Evolutionary conservation across 352 stramenopile genomes (phyloP).

Genomic region (Pythium rishiriense): DNA sequence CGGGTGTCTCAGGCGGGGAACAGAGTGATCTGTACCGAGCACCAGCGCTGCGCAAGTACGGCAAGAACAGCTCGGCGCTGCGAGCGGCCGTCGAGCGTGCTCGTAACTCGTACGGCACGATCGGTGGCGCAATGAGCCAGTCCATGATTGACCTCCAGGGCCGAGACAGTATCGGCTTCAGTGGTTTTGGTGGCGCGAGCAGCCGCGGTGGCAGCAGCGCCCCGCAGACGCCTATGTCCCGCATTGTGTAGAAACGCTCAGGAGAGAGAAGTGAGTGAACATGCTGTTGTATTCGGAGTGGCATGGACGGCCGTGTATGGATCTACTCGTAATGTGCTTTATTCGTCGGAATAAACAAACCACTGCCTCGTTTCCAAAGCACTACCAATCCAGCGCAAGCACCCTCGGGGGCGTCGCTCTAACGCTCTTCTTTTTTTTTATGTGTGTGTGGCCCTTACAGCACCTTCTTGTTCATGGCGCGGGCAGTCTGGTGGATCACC

Average conservation of each 20-base stretch:
- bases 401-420: neutral
- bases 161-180: conserved; percentile 1
- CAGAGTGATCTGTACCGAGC: conserved; percentile 78
- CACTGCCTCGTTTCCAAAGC: too few species aligned
- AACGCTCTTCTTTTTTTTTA: neutral
- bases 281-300: neutral
- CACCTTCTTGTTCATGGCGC: conserved; percentile 89
- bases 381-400: too few species aligned
- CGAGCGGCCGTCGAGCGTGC: conserved; percentile 23
- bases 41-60: conserved; percentile 52
- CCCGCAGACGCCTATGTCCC: conserved; percentile 22
- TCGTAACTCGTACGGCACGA: conserved; percentile 18
- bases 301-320: too few species aligned
- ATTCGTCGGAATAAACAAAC: neutral
- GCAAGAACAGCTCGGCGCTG: conserved; percentile 24
- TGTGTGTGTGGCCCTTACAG: too few species aligned
- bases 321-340: neutral
- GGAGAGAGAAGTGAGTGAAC: neutral
- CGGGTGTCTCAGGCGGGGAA: conserved; percentile 29
- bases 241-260: neutral
- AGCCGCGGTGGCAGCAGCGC: conserved; percentile 21
- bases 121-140: conserved; percentile 11
- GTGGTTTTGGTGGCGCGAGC: conserved; percentile 1
- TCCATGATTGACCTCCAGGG: conserved; percentile 9
- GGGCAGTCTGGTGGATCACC: conserved; percentile 83